A percentile compares a stretch with the other conserved stretches of the same genome.
These are phyloP conservation scores for Aquilaria yunnanensis DNA, from an alignment of 345 rosid species.

Conservation along the genomic window DNA sequence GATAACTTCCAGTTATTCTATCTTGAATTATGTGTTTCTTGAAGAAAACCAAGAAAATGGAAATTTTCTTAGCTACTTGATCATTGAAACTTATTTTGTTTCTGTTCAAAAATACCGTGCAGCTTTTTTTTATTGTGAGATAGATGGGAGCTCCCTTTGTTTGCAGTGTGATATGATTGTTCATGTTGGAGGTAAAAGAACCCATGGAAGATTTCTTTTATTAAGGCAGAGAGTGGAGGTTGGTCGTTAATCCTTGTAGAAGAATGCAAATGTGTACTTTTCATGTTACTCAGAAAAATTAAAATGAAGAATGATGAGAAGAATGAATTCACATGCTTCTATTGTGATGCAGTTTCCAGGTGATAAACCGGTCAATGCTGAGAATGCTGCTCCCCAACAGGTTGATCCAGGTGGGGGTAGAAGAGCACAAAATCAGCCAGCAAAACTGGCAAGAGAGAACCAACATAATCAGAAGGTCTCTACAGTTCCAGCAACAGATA, in stretches of 20 bases:
- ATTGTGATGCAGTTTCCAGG: constrained; percentile 60
- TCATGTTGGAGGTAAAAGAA: constrained; percentile 82
- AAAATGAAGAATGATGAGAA: too few relatives aligned
- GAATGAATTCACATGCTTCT: not conserved
- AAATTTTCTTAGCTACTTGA: not conserved
- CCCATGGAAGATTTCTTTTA: constrained; percentile 57
- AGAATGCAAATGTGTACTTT: not conserved
- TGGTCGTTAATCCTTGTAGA: constrained; percentile 1
- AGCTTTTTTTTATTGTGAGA: constrained; percentile 91
- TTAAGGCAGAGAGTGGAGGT: constrained; percentile 81
- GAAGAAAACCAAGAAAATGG: not conserved
- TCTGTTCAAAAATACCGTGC: constrained; percentile 14
- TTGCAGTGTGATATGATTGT: constrained; percentile 81
- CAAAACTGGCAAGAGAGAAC: constrained; percentile 24
- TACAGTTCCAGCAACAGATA: constrained; percentile 20
- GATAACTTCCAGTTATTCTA: not conserved
- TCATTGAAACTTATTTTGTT: constrained; percentile 1
- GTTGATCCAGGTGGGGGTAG: constrained; percentile 23
- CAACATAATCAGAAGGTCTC: constrained; percentile 31
- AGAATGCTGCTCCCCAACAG: constrained; percentile 21
- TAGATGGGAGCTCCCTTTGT: constrained; percentile 81
- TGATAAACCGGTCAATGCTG: constrained; percentile 31
- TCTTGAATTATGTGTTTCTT: not conserved
- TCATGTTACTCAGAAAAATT: not conserved
- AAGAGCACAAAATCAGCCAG: constrained; percentile 25